Base-by-base conservation (phyloP, 2,329 filamentous ascomycete genomes). In the Apiospora aurea region DNA sequence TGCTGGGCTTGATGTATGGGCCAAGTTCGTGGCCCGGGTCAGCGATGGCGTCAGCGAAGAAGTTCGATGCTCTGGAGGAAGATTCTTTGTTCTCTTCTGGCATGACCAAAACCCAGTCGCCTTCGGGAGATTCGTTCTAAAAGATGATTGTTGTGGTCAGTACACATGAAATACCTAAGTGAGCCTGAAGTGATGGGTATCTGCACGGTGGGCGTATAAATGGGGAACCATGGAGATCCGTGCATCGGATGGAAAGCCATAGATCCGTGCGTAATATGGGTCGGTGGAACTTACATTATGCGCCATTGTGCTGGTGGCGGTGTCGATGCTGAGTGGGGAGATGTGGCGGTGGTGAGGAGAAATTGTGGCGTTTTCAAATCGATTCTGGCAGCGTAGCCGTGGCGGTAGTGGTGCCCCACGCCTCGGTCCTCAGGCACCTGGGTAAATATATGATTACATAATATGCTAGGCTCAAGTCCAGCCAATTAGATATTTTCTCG, bases 21-120 rank as follows among this genome's bases (percentile, higher is more conserved):
- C 70, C 67, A 2, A 47, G 61, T 34, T 71, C 47, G 46, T 70
- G 72, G 5, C 44, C 51, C 4, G 57, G 66, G 4, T 68, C 29
- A 6, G 67, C 18, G 16, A 51, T 51, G 16, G 71, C 66, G 69
- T 72, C 69, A 7, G 46, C 24, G 38, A 71, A 74, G 41, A 72
- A 73, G 34, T 16, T 64, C 1, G 57, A 38, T 10, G 34, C 14
- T 10, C 18, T n/a, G 8, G 34, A 4, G 5, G 18, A 1, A n/a
- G 18, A 26, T 1, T 14, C 4, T 14, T 51, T 10, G 18, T n/a
- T 8, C 7, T 21, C 53, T n/a, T 38, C 11, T 18, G 18, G 21
- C 21, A n/a, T 41, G 18, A 64, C 57, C 18, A 64, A 4, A 8
- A 38, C 7, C 53, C 53, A 61, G 18, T 61, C 53, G 16, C 8